Conservation (phyloP, 2,329 filamentous ascomycete genomes). For the Ascosphaera acerosa region DNA sequence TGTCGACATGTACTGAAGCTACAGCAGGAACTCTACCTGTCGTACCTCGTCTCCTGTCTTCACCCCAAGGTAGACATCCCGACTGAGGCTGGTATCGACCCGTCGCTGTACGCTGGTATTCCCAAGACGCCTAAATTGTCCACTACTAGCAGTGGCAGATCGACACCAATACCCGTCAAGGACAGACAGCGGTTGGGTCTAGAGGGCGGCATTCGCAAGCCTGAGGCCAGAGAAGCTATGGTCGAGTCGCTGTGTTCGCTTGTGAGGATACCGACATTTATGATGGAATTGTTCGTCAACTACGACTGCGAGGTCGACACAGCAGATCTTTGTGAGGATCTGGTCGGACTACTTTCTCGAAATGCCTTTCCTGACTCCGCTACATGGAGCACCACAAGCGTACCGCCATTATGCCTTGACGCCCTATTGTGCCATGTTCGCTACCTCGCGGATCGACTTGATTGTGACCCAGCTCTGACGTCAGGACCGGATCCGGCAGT, state of each 20-base stretch:
- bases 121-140: slow-evolving; percentile 73
- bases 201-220: slow-evolving; percentile 75
- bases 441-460: slow-evolving; percentile 65
- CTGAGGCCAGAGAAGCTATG: slow-evolving; percentile 93
- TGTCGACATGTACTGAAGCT: slow-evolving; percentile 78
- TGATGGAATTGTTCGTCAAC: slow-evolving; percentile 89
- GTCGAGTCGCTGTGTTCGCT: slow-evolving; percentile 86
- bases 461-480: slow-evolving; percentile 38
- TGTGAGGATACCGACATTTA: slow-evolving; percentile 77
- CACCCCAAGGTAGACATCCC: slow-evolving; percentile 91
- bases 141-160: slow-evolving; percentile 50
- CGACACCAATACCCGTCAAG: slow-evolving; percentile 74
- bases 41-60: slow-evolving; percentile 79
- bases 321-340: slow-evolving; percentile 78
- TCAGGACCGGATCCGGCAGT: slow-evolving; percentile 38
- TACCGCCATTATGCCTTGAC: slow-evolving; percentile 82
- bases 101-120: slow-evolving; percentile 74
- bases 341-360: slow-evolving; percentile 73
- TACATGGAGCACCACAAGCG: slow-evolving; percentile 96
- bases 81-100: slow-evolving; percentile 68
- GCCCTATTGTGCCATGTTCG: slow-evolving; percentile 77
- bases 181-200: slow-evolving; percentile 81
- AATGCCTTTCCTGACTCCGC: slow-evolving; percentile 94
- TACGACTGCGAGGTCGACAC: slow-evolving; percentile 91
- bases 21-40: slow-evolving; percentile 87